Evolutionary conservation across 2,329 filamentous ascomycete genomes (phyloP).

Genomic region (Uncinocarpus reesii): DNA sequence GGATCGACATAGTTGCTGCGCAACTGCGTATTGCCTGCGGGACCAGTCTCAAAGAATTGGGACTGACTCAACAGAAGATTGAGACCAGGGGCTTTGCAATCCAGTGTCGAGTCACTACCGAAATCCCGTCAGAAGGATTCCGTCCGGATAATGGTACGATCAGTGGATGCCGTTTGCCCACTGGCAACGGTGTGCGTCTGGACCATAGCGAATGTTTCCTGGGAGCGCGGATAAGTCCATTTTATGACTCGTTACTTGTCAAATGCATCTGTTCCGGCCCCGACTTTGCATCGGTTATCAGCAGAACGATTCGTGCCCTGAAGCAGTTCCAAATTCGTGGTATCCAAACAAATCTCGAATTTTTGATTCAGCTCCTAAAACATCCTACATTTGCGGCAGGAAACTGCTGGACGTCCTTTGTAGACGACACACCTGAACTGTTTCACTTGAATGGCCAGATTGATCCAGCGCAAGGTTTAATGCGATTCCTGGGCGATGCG

Average conservation of each 20-base stretch:
- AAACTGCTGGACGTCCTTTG: conserved; percentile 99
- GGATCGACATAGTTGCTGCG: conserved; percentile 94
- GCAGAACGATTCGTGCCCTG: conserved; percentile 87
- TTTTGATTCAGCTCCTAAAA: conserved; percentile 84
- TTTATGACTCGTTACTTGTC: conserved; percentile 84
- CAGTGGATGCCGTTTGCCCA: conserved; percentile 92
- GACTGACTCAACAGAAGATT: conserved; percentile 95
- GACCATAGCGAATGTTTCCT: conserved; percentile 95
- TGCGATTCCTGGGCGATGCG: conserved; percentile 88
- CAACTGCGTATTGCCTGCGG: conserved; percentile 98
- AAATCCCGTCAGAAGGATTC: conserved; percentile 84
- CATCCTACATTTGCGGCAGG: conserved; percentile 90
- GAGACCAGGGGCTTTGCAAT: conserved; percentile 92
- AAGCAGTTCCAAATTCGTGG: conserved; percentile 97
- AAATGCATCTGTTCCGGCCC: conserved; percentile 90
- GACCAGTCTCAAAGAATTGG: conserved; percentile 81
- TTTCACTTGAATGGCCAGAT: conserved; percentile 90
- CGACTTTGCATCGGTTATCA: conserved; percentile 86
- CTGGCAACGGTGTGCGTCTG: conserved; percentile 85
- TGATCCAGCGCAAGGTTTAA: conserved; percentile 94
- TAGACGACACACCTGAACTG: conserved; percentile 89
- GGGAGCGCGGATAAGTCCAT: conserved; percentile 73
- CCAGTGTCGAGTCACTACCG: conserved; percentile 97
- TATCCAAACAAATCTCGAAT: conserved; percentile 98
- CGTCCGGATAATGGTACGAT: conserved; percentile 96